A percentile compares a stretch with the other conserved stretches of the same genome.
Conservation (phyloP, 2,329 filamentous ascomycete species). For the Cyphellophora europaea region DNA sequence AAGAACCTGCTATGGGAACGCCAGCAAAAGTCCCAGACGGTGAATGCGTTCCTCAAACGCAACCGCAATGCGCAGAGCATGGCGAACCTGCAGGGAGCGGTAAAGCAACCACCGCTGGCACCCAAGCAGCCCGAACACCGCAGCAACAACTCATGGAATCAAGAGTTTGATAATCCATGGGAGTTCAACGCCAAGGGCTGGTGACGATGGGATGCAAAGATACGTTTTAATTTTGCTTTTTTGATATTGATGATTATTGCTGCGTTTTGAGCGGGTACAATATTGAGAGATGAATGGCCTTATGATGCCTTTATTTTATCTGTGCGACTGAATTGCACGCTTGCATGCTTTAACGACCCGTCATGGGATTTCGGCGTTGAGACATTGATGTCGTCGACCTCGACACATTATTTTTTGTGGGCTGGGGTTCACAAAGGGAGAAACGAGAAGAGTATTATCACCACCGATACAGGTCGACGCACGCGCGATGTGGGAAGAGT, state of each 20-base stretch:
- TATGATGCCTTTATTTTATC: too few species aligned
- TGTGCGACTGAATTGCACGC: too few species aligned
- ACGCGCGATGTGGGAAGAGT: too few species aligned
- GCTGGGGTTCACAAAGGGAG: too few species aligned
- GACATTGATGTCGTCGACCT: too few species aligned
- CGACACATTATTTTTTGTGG: too few species aligned
- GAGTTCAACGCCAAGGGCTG: slow-evolving; percentile 82
- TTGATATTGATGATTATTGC: slow-evolving; percentile 5
- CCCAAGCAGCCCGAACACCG: slow-evolving; percentile 43
- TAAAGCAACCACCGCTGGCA: slow-evolving; percentile 51
- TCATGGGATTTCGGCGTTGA: too few species aligned
- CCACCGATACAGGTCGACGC: too few species aligned
- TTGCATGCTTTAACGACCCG: too few species aligned
- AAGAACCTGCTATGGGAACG: slow-evolving; percentile 91
- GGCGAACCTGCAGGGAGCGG: slow-evolving; percentile 75
- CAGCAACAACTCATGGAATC: slow-evolving; percentile 69
- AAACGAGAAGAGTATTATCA: too few species aligned
- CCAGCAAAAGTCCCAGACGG: slow-evolving; percentile 84
- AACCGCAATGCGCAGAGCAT: slow-evolving; percentile 86
- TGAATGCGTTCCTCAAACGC: slow-evolving; percentile 79
- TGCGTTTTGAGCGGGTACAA: slow-evolving; percentile 4
- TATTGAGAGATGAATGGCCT: too few species aligned
- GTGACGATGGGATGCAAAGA: slow-evolving; percentile 33
- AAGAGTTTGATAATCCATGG: slow-evolving; percentile 73
- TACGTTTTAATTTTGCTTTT: slow-evolving; percentile 4